Percentiles rank a stretch among this genome's conserved stretches.
Evolutionary conservation across 2,329 filamentous ascomycete species (phyloP).

Genomic region (Microcyclospora tardicrescens): DNA sequence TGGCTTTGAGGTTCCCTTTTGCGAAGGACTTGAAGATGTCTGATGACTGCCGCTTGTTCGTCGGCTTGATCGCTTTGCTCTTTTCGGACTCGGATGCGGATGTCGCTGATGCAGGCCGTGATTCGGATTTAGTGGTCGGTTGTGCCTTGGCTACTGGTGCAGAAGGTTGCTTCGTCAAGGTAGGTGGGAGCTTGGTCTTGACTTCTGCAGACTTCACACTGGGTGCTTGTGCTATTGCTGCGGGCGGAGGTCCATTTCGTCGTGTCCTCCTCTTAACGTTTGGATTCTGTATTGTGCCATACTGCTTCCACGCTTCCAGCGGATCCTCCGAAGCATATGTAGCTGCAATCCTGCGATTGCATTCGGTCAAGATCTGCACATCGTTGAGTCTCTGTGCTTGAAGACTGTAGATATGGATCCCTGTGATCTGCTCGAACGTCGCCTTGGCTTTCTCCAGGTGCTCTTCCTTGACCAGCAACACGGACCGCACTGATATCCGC

Average conservation of each 20-base stretch:
- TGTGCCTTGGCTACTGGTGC: conserved; percentile 3
- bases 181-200: conserved; percentile 13
- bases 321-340: conserved; percentile 47
- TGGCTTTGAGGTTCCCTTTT: conserved; percentile 45
- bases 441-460: conserved; percentile 38
- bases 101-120: conserved; percentile 9
- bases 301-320: conserved; percentile 45
- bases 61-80: conserved; percentile 25
- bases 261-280: conserved; percentile 45
- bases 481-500: conserved; percentile 32
- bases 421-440: conserved; percentile 58
- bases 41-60: conserved; percentile 44
- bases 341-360: conserved; percentile 48
- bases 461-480: conserved; percentile 19
- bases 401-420: conserved; percentile 80
- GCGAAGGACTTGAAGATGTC: conserved; percentile 72
- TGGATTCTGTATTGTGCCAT: conserved; percentile 64
- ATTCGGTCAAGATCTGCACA: conserved; percentile 57
- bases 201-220: conserved; percentile 2
- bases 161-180: conserved; percentile 12
- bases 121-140: conserved; percentile 6
- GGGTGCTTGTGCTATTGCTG: background rate
- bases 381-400: conserved; percentile 54
- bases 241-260: conserved; percentile 11
- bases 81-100: conserved; percentile 12